A percentile compares a stretch with the other conserved stretches of the same genome.
Conservation (phyloP, 768 basidiomycete genomes). For the Psilocybe tampanensis region DNA sequence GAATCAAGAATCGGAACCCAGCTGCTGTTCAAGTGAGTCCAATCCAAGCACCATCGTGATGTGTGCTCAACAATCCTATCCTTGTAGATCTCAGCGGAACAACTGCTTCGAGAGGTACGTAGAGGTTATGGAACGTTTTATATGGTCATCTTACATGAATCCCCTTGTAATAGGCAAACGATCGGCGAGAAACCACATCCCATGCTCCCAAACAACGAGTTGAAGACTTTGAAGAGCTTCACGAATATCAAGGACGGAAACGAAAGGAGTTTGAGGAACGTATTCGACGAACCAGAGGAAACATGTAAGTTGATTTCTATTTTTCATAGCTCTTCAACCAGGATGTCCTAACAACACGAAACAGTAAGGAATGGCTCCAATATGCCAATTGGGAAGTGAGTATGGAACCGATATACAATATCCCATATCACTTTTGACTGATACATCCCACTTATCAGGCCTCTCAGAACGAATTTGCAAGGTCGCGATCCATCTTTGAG, state of each 20-base stretch:
- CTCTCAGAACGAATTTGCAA: slow-evolving; percentile 93
- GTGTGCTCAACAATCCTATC: slow-evolving; percentile 3
- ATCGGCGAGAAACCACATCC: slow-evolving; percentile 86
- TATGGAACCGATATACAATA: too few species aligned
- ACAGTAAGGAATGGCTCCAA: slow-evolving; percentile 84
- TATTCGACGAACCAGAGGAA: slow-evolving; percentile 78
- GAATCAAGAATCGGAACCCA: slow-evolving; percentile 92
- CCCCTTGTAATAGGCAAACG: slow-evolving; percentile 69
- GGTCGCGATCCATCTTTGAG: slow-evolving; percentile 94
- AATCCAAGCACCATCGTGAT: too few species aligned
- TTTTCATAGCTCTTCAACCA: too few species aligned
- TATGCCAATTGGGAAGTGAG: slow-evolving; percentile 85
- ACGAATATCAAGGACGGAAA: slow-evolving; percentile 78
- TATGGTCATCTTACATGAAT: neutral
- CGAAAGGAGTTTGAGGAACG: slow-evolving; percentile 89
- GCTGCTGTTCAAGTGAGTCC: slow-evolving; percentile 76
- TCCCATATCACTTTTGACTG: neutral
- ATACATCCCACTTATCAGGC: slow-evolving; percentile 69
- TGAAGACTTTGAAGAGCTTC: slow-evolving; percentile 90
- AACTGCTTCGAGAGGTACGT: slow-evolving; percentile 84
- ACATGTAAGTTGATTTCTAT: slow-evolving; percentile 56
- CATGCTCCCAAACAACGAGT: slow-evolving; percentile 90
- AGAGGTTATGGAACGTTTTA: slow-evolving; percentile 3
- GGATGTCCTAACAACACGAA: neutral
- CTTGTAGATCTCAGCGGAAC: slow-evolving; percentile 90